Conservation (phyloP, 345 rosid genomes). For the Pugionium dolabratum region DNA sequence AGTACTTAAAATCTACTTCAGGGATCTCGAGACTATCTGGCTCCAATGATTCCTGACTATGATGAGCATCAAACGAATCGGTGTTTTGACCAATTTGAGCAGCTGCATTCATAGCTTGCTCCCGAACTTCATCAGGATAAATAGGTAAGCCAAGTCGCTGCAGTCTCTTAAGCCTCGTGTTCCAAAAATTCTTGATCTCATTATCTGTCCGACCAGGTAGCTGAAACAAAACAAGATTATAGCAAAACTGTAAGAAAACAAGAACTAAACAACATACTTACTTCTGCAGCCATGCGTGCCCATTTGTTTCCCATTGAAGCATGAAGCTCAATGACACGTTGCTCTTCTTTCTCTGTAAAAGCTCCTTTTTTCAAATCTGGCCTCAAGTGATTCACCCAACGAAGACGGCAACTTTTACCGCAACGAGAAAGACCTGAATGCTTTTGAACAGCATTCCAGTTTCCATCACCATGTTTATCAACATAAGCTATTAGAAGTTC, state of each 20-base stretch:
- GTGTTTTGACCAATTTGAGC: slow-evolving; percentile 40
- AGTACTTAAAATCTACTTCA: slow-evolving; percentile 46
- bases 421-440: slow-evolving; percentile 59
- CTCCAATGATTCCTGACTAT: slow-evolving; percentile 44
- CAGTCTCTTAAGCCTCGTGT: slow-evolving; percentile 61
- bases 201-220: slow-evolving; percentile 74
- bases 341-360: slow-evolving; percentile 54
- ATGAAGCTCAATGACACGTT: slow-evolving; percentile 54
- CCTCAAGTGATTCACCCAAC: slow-evolving; percentile 71
- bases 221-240: slow-evolving; percentile 32
- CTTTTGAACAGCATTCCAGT: slow-evolving; percentile 72
- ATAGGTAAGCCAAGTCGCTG: slow-evolving; percentile 60
- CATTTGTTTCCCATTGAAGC: slow-evolving; percentile 57
- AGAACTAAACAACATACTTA: slow-evolving; percentile 19
- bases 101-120: slow-evolving; percentile 44
- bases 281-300: slow-evolving; percentile 63
- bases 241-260: background rate
- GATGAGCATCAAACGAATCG: slow-evolving; percentile 35
- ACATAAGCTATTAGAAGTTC: slow-evolving; percentile 53
- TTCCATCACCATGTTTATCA: slow-evolving; percentile 60
- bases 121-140: slow-evolving; percentile 57
- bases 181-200: slow-evolving; percentile 80
- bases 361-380: slow-evolving; percentile 59
- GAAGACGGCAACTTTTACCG: slow-evolving; percentile 68
- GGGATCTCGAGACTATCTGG: slow-evolving; percentile 51